These are phyloP conservation scores for Gardenia jasminoides DNA, from an alignment of 257 asterid genomes.

Conservation along the genomic window DNA sequence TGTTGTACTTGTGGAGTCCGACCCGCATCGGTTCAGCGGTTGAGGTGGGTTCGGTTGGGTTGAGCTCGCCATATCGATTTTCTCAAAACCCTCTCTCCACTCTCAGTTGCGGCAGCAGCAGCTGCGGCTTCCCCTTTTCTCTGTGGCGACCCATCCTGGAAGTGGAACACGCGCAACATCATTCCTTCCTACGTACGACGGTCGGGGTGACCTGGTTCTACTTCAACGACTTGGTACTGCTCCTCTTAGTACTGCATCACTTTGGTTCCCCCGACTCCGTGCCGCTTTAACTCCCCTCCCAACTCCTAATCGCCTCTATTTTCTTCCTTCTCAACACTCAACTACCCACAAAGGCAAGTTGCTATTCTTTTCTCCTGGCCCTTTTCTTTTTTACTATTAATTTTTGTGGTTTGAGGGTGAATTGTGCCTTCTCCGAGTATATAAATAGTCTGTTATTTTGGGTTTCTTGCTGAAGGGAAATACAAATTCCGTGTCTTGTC, in stretches of 20 bases:
- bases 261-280: not conserved
- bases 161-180: not conserved
- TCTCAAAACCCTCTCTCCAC: constrained; percentile 12
- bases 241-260: not conserved
- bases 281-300: not conserved
- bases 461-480: not conserved
- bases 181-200: not conserved
- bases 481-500: not conserved
- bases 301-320: not conserved
- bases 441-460: not conserved
- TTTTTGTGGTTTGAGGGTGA: not conserved
- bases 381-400: not conserved
- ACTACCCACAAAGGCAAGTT: not conserved
- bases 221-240: not conserved
- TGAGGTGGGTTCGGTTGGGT: not conserved
- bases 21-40: not conserved
- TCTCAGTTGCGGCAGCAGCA: not conserved
- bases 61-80: not conserved
- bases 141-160: not conserved
- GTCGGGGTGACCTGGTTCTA: not conserved
- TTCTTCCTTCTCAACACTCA: not conserved
- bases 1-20: constrained; percentile 7
- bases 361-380: not conserved
- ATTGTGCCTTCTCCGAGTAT: not conserved
- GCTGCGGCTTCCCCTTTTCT: too few species aligned